phyloP scores from a whole-genome alignment of 768 basidiomycete species.

The Termitomyces sp. region DNA sequence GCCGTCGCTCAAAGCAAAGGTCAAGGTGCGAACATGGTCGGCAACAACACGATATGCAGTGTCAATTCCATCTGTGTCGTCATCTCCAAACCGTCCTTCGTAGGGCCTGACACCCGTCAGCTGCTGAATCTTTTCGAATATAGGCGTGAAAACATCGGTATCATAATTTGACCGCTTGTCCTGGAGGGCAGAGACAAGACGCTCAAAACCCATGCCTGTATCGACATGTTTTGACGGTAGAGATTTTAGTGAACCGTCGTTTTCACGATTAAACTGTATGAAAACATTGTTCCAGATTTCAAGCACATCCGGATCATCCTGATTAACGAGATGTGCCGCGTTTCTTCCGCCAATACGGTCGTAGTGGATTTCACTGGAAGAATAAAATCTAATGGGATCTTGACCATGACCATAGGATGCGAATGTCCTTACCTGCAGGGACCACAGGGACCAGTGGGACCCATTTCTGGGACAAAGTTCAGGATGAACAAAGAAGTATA shows the following conservation, averaged over 20 bases:
- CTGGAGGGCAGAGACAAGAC: conserved; percentile 91
- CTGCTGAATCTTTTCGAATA: conserved; percentile 83
- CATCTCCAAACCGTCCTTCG: conserved; percentile 86
- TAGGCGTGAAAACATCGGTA: conserved; percentile 90
- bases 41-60: conserved; percentile 97
- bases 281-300: conserved; percentile 99
- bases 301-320: conserved; percentile 94
- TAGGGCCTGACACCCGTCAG: conserved; percentile 87
- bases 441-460: conserved; percentile 95
- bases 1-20: conserved; percentile 94
- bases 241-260: conserved; percentile 70
- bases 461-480: conserved; percentile 73
- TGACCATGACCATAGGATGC: neutral
- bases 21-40: conserved; percentile 93
- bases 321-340: conserved; percentile 88
- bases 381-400: neutral
- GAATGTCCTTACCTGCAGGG: conserved; percentile 69
- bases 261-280: conserved; percentile 97
- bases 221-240: conserved; percentile 95
- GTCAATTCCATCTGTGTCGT: conserved; percentile 93
- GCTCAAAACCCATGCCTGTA: conserved; percentile 99
- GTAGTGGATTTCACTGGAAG: conserved; percentile 86
- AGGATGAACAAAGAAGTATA: neutral
- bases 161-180: conserved; percentile 95
- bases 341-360: conserved; percentile 98